Evolutionary conservation across 2,329 filamentous ascomycete species (phyloP).

Genomic region (Ustulina deusta): DNA sequence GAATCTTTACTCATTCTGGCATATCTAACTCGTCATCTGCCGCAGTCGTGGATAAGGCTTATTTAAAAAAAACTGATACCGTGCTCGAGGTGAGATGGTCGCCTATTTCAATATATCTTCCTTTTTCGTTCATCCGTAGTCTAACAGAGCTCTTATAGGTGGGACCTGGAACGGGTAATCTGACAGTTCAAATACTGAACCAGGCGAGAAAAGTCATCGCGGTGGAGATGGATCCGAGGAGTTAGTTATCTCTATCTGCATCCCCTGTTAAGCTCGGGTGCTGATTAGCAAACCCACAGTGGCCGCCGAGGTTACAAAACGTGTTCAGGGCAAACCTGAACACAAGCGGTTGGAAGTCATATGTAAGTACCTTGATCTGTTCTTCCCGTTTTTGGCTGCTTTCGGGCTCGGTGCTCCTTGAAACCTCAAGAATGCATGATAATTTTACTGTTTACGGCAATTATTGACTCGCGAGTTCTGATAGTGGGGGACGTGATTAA

Average conservation of each 20-base stretch:
- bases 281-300: constrained; percentile 53
- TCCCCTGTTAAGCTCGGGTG: neutral
- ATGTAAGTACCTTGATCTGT: constrained; percentile 21
- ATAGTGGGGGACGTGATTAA: constrained; percentile 91
- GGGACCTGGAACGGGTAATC: constrained; percentile 82
- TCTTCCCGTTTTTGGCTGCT: neutral
- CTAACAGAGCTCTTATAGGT: constrained; percentile 61
- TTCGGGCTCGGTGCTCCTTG: neutral
- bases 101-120: neutral
- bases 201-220: constrained; percentile 82
- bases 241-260: constrained; percentile 11
- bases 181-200: constrained; percentile 90
- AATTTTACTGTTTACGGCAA: neutral
- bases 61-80: constrained; percentile 88
- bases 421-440: neutral
- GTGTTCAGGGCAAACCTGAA: constrained; percentile 76
- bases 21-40: constrained; percentile 73
- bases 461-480: constrained; percentile 1
- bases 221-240: constrained; percentile 93
- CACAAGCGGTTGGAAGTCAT: constrained; percentile 88
- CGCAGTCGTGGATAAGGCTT: constrained; percentile 81
- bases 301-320: constrained; percentile 94
- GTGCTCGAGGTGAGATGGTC: constrained; percentile 88
- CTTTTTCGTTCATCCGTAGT: neutral
- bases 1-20: neutral